Conservation (phyloP, 345 rosid species). For the Aquilaria yunnanensis region DNA sequence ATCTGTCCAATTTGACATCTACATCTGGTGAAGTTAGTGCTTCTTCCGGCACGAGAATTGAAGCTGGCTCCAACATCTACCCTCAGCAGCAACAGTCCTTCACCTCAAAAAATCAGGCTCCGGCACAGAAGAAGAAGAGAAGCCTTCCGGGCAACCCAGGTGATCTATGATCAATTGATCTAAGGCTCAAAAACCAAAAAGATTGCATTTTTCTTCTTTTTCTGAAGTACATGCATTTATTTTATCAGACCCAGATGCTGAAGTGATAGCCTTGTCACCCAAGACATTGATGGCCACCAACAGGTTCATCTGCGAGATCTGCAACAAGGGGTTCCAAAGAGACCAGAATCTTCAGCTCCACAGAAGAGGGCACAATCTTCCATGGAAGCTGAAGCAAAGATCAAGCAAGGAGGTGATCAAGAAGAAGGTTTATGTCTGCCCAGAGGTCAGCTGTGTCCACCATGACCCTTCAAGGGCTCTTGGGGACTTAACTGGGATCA, state of each 20-base stretch:
- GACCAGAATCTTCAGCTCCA: slow-evolving; percentile 74
- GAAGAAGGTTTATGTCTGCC: slow-evolving; percentile 55
- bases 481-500: slow-evolving; percentile 64
- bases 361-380: slow-evolving; percentile 60
- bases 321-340: slow-evolving; percentile 59
- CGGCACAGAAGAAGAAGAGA: slow-evolving; percentile 44
- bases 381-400: slow-evolving; percentile 63
- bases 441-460: slow-evolving; percentile 46
- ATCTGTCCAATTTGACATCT: slow-evolving; percentile 62
- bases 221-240: background rate
- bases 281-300: slow-evolving; percentile 38
- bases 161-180: slow-evolving; percentile 5
- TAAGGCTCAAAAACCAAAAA: background rate
- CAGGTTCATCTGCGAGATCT: slow-evolving; percentile 58
- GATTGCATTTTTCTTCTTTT: background rate
- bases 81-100: slow-evolving; percentile 23
- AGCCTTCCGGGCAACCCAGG: slow-evolving; percentile 61
- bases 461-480: slow-evolving; percentile 60
- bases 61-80: slow-evolving; percentile 23
- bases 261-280: slow-evolving; percentile 54
- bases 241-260: slow-evolving; percentile 52
- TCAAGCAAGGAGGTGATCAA: slow-evolving; percentile 33
- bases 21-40: slow-evolving; percentile 68
- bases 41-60: slow-evolving; percentile 47
- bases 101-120: slow-evolving; percentile 32